Percentiles rank a stretch among this genome's conserved stretches.
Evolutionary conservation across 345 rosid species (phyloP).

Genomic region (Gossypium bickii): DNA sequence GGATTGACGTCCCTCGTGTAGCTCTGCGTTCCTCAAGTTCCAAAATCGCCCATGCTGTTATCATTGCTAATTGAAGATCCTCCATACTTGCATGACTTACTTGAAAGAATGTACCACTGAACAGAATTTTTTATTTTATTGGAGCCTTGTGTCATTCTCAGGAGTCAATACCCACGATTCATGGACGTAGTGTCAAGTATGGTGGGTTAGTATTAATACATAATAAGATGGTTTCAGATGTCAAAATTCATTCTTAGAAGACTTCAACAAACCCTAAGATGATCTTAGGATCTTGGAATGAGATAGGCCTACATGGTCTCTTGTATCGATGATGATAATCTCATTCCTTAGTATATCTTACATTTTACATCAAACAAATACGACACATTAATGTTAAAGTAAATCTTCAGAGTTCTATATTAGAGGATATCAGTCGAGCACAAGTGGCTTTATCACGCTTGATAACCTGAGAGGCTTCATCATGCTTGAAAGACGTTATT

Average conservation of each 20-base stretch:
- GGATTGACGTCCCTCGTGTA: too few relatives aligned
- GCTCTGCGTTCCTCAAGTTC: too few relatives aligned
- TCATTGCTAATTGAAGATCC: too few relatives aligned
- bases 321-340: neutral
- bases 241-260: neutral
- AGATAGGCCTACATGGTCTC: neutral
- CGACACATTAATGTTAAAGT: neutral
- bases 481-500: constrained; percentile 1
- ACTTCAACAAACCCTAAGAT: neutral
- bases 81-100: neutral
- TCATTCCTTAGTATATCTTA: neutral
- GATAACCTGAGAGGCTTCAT: neutral
- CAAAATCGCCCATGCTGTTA: too few relatives aligned
- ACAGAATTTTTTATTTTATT: neutral
- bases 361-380: neutral
- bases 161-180: neutral
- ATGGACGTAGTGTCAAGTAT: neutral
- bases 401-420: neutral
- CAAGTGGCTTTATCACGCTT: constrained; percentile 2
- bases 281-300: too few relatives aligned
- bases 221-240: neutral
- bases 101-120: constrained; percentile 21
- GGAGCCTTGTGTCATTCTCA: neutral
- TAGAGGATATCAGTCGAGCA: neutral
- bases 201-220: neutral